Conservation (phyloP, 2,329 filamentous ascomycete species). For the Apiospora sp. region DNA sequence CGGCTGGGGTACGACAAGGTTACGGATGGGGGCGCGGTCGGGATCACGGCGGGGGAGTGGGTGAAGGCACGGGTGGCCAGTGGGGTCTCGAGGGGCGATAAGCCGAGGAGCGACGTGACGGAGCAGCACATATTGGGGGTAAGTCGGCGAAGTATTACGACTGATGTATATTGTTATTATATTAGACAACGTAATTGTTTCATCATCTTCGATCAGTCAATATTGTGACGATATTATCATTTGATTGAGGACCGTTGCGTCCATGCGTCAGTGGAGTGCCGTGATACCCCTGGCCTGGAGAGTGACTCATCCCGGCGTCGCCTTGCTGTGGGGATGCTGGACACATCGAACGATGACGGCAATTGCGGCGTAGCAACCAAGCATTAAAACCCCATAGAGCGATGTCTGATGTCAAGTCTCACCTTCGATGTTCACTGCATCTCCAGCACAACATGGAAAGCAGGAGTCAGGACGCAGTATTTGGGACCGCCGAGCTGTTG, state of each 20-base stretch:
- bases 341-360: neutral
- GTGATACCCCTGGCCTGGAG: neutral
- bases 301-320: neutral
- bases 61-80: constrained; percentile 44
- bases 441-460: neutral
- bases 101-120: constrained; percentile 37
- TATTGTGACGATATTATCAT: neutral
- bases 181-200: too few species aligned
- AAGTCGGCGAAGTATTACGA: constrained; percentile 46
- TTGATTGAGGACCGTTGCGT: neutral
- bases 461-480: neutral
- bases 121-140: constrained; percentile 43
- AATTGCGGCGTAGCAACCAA: neutral
- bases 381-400: too few species aligned
- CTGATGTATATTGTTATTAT: constrained; percentile 32
- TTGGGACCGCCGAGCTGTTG: constrained; percentile 26
- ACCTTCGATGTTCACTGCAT: too few species aligned
- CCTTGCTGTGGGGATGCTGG: neutral
- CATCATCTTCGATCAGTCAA: neutral
- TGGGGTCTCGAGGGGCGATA: constrained; percentile 30
- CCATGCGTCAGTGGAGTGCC: neutral
- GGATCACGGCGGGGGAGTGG: constrained; percentile 46
- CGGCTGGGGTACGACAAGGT: constrained; percentile 41
- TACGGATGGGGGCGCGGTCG: constrained; percentile 36
- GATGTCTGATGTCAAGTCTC: too few species aligned